Conservation (phyloP, 148 eudicot species). For the Camellia sinensis region DNA sequence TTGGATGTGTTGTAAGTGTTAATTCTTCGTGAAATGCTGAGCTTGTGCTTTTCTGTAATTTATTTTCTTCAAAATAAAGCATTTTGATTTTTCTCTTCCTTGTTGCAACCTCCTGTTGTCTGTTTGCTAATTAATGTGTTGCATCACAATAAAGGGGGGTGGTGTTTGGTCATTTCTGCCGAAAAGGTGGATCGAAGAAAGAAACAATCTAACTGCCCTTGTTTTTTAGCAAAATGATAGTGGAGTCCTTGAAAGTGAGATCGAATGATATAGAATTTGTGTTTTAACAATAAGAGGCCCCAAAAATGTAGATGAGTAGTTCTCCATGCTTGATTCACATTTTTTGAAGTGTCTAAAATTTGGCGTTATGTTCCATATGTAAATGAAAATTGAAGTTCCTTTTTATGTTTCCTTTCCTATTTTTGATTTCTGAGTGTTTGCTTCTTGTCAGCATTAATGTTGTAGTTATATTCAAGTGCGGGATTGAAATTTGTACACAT, state of each 20-base stretch:
- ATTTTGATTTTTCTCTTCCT: not conserved
- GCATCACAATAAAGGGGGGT: not conserved
- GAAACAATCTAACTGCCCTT: conserved; percentile 2
- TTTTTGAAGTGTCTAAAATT: not conserved
- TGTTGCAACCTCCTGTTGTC: not conserved
- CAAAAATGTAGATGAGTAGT: not conserved
- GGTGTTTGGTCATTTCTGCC: not conserved
- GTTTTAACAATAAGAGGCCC: not conserved
- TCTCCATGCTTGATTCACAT: not conserved
- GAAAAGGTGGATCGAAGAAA: not conserved
- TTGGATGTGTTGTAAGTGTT: not conserved
- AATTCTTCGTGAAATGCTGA: conserved; percentile 1
- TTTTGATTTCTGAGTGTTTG: not conserved
- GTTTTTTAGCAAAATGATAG: not conserved
- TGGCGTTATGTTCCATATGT: not conserved
- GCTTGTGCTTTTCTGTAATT: not conserved
- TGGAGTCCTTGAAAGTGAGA: not conserved
- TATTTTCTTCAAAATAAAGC: not conserved
- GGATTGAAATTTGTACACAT: not conserved
- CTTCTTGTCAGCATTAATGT: not conserved
- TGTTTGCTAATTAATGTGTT: not conserved
- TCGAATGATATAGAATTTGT: conserved; percentile 7
- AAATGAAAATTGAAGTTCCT: not conserved
- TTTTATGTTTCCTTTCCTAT: not conserved
- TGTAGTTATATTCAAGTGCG: not conserved